Evolutionary conservation across 345 rosid species (phyloP).

Genomic region (Linum lewisii): DNA sequence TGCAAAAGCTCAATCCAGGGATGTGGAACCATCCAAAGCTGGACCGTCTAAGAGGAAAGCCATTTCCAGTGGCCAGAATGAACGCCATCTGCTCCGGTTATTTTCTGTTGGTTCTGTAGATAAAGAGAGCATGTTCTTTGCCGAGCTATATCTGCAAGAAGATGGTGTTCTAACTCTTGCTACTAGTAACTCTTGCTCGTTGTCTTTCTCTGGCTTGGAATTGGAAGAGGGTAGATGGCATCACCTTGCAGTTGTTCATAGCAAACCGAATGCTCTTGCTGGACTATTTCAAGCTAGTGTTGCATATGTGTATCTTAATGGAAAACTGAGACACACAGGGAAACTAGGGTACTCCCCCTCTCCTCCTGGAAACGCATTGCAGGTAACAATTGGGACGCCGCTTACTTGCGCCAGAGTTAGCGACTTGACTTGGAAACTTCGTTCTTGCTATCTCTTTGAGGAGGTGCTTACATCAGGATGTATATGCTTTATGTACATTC

Average conservation of each 20-base stretch:
- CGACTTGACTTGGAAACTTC: constrained; percentile 81
- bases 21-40: constrained; percentile 44
- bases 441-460: constrained; percentile 97
- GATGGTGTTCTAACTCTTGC: constrained; percentile 93
- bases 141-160: constrained; percentile 89
- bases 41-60: constrained; percentile 44
- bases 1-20: constrained; percentile 58
- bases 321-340: constrained; percentile 94
- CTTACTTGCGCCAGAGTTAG: constrained; percentile 66
- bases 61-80: constrained; percentile 43
- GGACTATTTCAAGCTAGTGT: constrained; percentile 98
- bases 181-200: constrained; percentile 78
- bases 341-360: constrained; percentile 97
- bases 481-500: constrained; percentile 93
- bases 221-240: constrained; percentile 96
- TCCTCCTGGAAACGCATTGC: constrained; percentile 87
- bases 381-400: constrained; percentile 91
- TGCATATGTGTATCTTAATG: constrained; percentile 93
- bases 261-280: constrained; percentile 99
- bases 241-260: constrained; percentile 99
- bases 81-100: constrained; percentile 54
- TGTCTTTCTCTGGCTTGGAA: constrained; percentile 92
- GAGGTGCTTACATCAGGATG: constrained; percentile 97
- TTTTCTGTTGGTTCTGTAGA: constrained; percentile 90
- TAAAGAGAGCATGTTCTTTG: constrained; percentile 63